phyloP scores from a whole-genome alignment of 306 rosid genomes.

The Castanopsis chinensis region DNA sequence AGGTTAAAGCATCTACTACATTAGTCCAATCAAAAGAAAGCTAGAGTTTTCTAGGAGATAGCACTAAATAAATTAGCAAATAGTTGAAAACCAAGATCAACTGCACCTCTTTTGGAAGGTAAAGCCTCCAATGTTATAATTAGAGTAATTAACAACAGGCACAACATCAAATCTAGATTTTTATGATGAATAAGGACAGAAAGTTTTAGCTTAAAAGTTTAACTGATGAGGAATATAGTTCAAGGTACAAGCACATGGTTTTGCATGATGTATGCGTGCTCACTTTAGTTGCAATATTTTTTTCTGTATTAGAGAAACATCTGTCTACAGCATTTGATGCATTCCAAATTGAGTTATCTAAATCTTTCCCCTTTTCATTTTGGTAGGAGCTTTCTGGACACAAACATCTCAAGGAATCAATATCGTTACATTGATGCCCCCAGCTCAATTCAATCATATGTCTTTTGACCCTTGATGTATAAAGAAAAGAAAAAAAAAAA shows the following conservation, averaged over 20 bases:
- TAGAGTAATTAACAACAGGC: not conserved
- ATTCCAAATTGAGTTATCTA: not conserved
- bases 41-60: not conserved
- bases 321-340: not conserved
- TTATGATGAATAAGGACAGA: not conserved
- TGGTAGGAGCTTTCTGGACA: not conserved
- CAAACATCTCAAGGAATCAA: not conserved
- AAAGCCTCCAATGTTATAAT: not conserved
- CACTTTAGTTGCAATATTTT: not conserved
- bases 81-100: not conserved
- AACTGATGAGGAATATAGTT: slow-evolving; percentile 1
- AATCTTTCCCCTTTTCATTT: not conserved
- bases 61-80: not conserved
- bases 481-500: not conserved
- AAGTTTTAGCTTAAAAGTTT: slow-evolving; percentile 5
- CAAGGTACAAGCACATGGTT: not conserved
- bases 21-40: not conserved
- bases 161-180: slow-evolving; percentile 4
- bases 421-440: slow-evolving; percentile 7
- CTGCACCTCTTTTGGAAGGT: not conserved
- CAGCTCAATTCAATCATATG: slow-evolving; percentile 17
- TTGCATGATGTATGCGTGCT: not conserved
- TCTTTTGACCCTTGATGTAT: not conserved
- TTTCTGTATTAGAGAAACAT: not conserved
- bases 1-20: not conserved